Evolutionary conservation across 2,329 filamentous ascomycete species (phyloP).

Genomic region (Epichloe bromicola): DNA sequence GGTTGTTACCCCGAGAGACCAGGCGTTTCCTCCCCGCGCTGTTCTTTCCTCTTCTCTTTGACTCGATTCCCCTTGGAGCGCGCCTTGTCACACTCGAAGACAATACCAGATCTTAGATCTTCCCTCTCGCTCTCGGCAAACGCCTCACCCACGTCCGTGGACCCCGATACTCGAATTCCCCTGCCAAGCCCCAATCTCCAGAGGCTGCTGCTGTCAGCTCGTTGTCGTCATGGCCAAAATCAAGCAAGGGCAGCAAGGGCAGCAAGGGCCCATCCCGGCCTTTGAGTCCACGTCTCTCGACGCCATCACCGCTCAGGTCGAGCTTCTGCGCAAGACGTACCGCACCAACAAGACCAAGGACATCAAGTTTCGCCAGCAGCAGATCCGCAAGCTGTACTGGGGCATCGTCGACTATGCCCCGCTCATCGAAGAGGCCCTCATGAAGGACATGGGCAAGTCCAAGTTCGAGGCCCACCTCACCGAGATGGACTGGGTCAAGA

Average conservation of each 20-base stretch:
- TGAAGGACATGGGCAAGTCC: constrained; percentile 67
- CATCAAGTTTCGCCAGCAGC: constrained; percentile 66
- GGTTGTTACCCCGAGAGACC: too few relatives aligned
- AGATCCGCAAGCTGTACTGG: constrained; percentile 95
- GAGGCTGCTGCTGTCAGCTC: too few relatives aligned
- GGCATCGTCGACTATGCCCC: constrained; percentile 66
- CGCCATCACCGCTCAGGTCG: constrained; percentile 48
- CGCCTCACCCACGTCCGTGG: too few relatives aligned
- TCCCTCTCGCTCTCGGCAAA: too few relatives aligned
- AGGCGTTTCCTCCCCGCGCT: too few relatives aligned
- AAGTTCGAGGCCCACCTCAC: constrained; percentile 58
- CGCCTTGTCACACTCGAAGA: too few relatives aligned
- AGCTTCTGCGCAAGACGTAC: constrained; percentile 55
- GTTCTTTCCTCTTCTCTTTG: too few relatives aligned
- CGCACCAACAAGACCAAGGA: constrained; percentile 69
- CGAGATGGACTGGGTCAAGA: constrained; percentile 68
- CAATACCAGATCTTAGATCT: too few relatives aligned
- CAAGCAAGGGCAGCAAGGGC: constrained; percentile 18
- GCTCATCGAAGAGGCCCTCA: constrained; percentile 61
- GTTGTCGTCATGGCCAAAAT: constrained; percentile 23
- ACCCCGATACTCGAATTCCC: too few relatives aligned
- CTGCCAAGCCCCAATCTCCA: too few relatives aligned
- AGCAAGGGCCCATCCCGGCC: constrained; percentile 24
- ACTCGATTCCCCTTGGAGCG: too few relatives aligned
- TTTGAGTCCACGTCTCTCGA: constrained; percentile 53